Percentiles rank a stretch among this genome's conserved stretches.
Conservation (phyloP, 1,284 basidiomycete species). For the Leccinum huronense region DNA sequence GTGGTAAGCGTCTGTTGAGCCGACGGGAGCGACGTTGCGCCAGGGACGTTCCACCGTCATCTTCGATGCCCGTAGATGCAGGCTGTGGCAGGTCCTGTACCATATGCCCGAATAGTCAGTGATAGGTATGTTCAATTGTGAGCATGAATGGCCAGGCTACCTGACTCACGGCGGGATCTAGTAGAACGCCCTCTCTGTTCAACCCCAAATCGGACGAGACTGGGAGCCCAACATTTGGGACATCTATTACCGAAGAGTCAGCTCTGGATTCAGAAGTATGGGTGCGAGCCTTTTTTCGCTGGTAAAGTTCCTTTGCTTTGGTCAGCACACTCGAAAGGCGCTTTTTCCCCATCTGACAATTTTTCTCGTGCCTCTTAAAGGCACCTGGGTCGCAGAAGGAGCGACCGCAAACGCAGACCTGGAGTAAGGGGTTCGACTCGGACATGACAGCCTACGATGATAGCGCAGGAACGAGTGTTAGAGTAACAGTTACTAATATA, state of each 20-base stretch:
- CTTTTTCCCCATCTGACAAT: not conserved
- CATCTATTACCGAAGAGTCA: not conserved
- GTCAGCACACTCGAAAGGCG: not conserved
- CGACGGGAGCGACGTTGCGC: not conserved
- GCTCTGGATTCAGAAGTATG: not conserved
- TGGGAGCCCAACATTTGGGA: not conserved
- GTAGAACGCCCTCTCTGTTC: not conserved
- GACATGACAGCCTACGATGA: not conserved
- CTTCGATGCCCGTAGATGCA: not conserved
- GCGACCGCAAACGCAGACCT: not conserved
- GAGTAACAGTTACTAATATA: not conserved
- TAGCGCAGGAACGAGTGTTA: not conserved
- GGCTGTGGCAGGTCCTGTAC: not conserved
- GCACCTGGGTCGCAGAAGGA: not conserved
- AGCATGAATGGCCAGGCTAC: not conserved
- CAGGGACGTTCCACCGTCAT: not conserved
- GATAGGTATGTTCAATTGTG: not conserved
- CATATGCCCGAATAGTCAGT: not conserved
- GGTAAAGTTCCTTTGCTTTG: not conserved
- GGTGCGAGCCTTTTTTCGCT: not conserved
- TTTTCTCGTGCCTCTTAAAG: conserved; percentile 1
- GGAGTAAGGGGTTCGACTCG: not conserved
- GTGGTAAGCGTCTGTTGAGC: not conserved
- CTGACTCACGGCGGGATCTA: not conserved
- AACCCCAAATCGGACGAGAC: not conserved